A percentile compares a stretch with the other conserved stretches of the same genome.
phyloP scores from a whole-genome alignment of 805 yeast genomes.

The Nakazawaea peltata region DNA sequence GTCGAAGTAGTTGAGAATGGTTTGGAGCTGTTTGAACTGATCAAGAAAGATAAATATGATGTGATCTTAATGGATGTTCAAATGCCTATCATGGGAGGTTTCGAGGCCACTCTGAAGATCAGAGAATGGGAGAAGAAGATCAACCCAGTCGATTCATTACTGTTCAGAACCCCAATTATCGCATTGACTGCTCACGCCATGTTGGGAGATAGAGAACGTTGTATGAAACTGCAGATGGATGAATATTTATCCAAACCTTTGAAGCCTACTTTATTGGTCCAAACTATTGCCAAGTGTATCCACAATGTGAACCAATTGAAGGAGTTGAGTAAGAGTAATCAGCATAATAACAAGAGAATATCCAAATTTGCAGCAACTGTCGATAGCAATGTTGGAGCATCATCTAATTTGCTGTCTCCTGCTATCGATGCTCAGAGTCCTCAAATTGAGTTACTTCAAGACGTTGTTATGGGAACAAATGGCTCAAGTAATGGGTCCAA shows the following conservation, averaged over 20 bases:
- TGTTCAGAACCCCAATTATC: constrained; percentile 77
- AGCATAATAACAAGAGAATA: constrained; percentile 30
- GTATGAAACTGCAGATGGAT: constrained; percentile 87
- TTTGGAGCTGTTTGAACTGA: constrained; percentile 71
- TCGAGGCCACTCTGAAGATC: constrained; percentile 82
- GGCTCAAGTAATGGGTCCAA: no score
- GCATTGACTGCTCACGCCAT: constrained; percentile 92
- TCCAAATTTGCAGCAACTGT: constrained; percentile 31
- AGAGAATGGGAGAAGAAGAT: constrained; percentile 83
- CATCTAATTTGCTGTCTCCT: constrained; percentile 14
- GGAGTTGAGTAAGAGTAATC: constrained; percentile 34
- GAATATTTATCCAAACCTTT: constrained; percentile 84
- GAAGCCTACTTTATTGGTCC: constrained; percentile 75
- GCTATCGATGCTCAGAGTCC: no score
- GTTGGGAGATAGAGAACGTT: constrained; percentile 86
- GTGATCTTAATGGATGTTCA: constrained; percentile 90
- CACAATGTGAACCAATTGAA: constrained; percentile 59
- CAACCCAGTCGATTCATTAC: constrained; percentile 60
- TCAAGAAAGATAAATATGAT: constrained; percentile 59
- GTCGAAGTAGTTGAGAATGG: constrained; percentile 87
- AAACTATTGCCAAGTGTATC: constrained; percentile 78
- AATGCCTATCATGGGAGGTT: constrained; percentile 95
- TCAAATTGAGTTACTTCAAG: not conserved
- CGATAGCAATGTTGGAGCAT: constrained; percentile 11
- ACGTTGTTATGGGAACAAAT: not conserved